Evolutionary conservation across 2,329 filamentous ascomycete genomes (phyloP), one percentile per base, ranked within the genome.

Genomic region (Pyrenochaeta sp.): DNA sequence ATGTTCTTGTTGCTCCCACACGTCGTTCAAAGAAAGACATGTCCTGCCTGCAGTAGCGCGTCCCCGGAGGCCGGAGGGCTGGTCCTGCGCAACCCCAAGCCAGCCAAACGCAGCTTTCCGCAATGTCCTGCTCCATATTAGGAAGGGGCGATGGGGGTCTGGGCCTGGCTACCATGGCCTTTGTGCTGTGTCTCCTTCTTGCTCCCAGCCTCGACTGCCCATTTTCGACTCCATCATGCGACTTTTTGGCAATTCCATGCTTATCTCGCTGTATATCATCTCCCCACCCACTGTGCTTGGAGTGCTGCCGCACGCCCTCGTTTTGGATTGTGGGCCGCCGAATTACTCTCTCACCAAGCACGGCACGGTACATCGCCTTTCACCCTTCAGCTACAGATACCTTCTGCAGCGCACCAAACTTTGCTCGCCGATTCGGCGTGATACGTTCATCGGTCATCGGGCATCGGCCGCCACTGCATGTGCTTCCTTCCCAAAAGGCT

Each of bases 231-330:
- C 33, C 44, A 56, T 9, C 33, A 42, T 47, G 51, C 51, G 54
- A 33, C 54, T 56, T 58, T 54, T 43, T 50, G 40, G 50, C 55
- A 52, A 37, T 50, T 36, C 47, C 37, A 54, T 54, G 47, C 47
- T 52, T 52, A 59, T 54, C 47, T 48, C 32, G 32, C 14, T 30
- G 32, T 17, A n/a, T 12, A 11, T 35, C 4, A 12, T 4, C 11
- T 35, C 14, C 12, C 32, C 32, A 27, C 9, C 23, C 9, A 27
- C 9, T 27, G 29, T 39, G 23, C 20, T 9, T 15, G 18, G 3
- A 46, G 15, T 37, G 46, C 36, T 14, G 36, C 36, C 21, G 10
- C 17, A 14, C 14, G 21, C 9, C 36, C 18, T 14, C 17, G 36
- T 21, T 20, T 4, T 23, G 9, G 14, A 14, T 7, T 3, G 12